phyloP scores from a whole-genome alignment of 2,329 filamentous ascomycete species.

The Stemphylium beticola region DNA sequence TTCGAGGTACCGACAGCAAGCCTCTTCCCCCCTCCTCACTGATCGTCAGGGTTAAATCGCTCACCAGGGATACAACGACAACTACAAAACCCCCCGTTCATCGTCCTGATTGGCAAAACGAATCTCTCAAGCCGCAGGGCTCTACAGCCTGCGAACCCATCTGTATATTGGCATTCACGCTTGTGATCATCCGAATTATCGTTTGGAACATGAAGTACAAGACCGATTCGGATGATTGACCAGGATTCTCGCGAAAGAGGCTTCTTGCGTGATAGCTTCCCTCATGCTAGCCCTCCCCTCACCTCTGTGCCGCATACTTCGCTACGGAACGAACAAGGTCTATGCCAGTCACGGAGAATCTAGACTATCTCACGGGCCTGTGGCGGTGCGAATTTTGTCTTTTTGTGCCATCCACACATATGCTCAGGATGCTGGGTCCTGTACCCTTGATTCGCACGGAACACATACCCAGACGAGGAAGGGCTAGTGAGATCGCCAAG shows the following conservation, averaged over 20 bases:
- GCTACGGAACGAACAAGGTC: conserved; percentile 20
- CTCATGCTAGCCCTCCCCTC: conserved; percentile 18
- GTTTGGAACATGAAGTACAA: background rate
- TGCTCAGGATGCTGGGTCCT: conserved; percentile 4
- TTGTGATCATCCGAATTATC: too few species aligned
- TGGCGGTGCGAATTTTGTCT: conserved; percentile 30
- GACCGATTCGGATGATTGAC: conserved; percentile 8
- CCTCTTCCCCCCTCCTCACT: conserved; percentile 10
- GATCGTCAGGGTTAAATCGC: too few species aligned
- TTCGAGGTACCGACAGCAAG: conserved; percentile 4
- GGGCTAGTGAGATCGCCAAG: conserved; percentile 4
- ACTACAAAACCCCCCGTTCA: too few species aligned
- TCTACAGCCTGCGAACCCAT: too few species aligned
- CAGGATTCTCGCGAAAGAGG: conserved; percentile 33
- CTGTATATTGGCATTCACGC: too few species aligned
- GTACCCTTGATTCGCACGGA: background rate
- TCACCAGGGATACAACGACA: too few species aligned
- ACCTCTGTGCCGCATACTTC: conserved; percentile 17
- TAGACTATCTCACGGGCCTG: conserved; percentile 25
- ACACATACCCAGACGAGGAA: background rate
- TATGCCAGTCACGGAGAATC: conserved; percentile 28
- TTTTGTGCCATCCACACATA: conserved; percentile 20
- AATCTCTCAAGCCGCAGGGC: too few species aligned
- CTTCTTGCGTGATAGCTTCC: conserved; percentile 23
- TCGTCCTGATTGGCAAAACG: too few species aligned